Base-by-base conservation (phyloP, 192 early-diverging fungal genomes). In the Backusella westeae region DNA sequence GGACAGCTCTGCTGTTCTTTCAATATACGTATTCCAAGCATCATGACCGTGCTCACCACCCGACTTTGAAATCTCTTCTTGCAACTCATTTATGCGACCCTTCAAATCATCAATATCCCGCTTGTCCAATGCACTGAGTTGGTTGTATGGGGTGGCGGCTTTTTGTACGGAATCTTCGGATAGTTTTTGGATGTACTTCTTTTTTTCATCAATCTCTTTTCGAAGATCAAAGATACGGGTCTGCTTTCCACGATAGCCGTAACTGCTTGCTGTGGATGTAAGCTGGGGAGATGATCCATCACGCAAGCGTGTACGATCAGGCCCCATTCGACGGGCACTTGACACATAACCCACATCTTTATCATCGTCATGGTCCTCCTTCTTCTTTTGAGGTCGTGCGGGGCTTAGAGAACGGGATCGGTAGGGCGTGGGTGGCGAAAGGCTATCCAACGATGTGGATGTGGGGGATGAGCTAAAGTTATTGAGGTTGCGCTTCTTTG, bases 51-150 rank as follows among this genome's bases (percentile, higher is more conserved):
- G 44, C 17, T 74, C 63, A 7, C 67, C 38, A 6, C 72, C 78
- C 1, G 78, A 59, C 26, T 70, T 68, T 29, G 67, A 36, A 67
- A 78, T 74, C n/a, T 81, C 80, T 5, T 63, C 14, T 44, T 89
- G 86, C 23, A 86, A 56, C 69, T 86, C 81, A 34, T 67, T 80
- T 35, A 86, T 80, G 23, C 82, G 76, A 23, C 72, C 74, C 49
- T 87, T 87, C 23, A 84, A 41, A 56, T 84, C 84, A 15, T 77
- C 38, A 34, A 86, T 80, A 29, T 87, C 85, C 69, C 70, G 78
- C 53, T 79, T 77, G 29, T 89, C 81, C n/a, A 74, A 23, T 44
- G 69, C 73, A 46, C 69, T 38, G 1, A 77, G 72, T 17, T 77
- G 53, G 34, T 67, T 63, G 12, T 72, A 71, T 1, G 76, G 53